phyloP scores from a whole-genome alignment of 345 rosid species.

The Brassica juncea region DNA sequence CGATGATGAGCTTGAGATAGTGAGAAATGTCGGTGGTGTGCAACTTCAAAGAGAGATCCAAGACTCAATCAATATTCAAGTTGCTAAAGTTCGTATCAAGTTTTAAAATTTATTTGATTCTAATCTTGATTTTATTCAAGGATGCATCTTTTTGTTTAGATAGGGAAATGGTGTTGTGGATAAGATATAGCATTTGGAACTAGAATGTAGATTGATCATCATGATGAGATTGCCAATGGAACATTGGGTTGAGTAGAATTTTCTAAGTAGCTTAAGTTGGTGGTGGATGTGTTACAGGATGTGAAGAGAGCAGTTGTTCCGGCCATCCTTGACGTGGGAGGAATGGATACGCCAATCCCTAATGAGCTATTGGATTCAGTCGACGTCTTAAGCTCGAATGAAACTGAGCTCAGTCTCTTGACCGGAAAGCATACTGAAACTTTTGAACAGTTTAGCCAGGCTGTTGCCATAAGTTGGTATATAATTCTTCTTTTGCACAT shows the following conservation, averaged over 20 bases:
- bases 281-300: neutral
- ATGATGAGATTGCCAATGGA: no score
- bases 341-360: neutral
- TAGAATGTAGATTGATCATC: neutral
- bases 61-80: neutral
- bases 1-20: no score
- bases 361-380: neutral
- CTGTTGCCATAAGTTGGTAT: neutral
- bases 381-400: neutral
- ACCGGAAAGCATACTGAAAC: neutral
- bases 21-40: no score
- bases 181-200: neutral
- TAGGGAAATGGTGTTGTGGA: neutral
- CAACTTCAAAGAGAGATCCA: neutral
- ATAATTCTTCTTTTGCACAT: no score
- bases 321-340: neutral
- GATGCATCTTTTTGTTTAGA: neutral
- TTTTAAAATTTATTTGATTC: neutral
- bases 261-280: neutral
- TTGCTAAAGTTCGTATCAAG: neutral
- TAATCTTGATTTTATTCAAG: neutral
- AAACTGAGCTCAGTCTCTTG: neutral
- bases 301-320: neutral
- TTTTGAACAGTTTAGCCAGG: neutral
- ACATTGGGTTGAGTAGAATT: neutral